Percentiles rank a stretch among this genome's conserved stretches.
phyloP scores from a whole-genome alignment of 257 asterid species.

The Craterostigma plantagineum region DNA sequence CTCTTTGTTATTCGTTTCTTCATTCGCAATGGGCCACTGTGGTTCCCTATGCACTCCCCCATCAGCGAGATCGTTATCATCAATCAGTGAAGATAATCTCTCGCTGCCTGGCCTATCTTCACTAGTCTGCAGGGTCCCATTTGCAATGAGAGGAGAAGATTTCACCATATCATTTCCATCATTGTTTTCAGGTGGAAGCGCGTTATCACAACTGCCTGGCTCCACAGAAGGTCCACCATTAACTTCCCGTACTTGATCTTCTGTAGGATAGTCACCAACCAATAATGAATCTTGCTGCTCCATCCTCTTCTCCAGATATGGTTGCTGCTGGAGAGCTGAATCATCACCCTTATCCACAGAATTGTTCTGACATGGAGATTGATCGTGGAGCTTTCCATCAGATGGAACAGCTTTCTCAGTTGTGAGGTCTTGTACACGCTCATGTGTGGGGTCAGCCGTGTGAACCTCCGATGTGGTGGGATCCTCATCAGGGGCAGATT shows the following conservation, averaged over 20 bases:
- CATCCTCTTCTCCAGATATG: too few species aligned
- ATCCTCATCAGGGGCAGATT: constrained; percentile 1
- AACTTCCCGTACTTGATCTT: neutral
- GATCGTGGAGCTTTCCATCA: too few species aligned
- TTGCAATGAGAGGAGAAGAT: neutral
- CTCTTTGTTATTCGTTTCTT: neutral
- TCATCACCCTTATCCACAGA: too few species aligned
- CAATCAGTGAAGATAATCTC: too few species aligned
- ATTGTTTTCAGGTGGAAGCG: neutral
- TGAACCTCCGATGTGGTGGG: constrained; percentile 8
- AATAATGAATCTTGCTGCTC: neutral
- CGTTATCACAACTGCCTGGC: neutral
- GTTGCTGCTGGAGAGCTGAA: too few species aligned
- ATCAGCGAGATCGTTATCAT: neutral
- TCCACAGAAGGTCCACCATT: neutral
- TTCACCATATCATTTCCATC: neutral
- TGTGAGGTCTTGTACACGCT: neutral
- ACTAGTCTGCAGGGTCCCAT: too few species aligned
- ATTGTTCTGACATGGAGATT: too few species aligned
- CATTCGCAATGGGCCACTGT: neutral
- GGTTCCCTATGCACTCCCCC: neutral
- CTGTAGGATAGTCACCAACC: neutral
- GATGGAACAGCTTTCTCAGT: too few species aligned
- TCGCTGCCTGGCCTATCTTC: too few species aligned
- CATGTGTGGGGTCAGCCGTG: neutral